phyloP scores from a whole-genome alignment of 2,329 filamentous ascomycete species.

The Xylaria sp. region DNA sequence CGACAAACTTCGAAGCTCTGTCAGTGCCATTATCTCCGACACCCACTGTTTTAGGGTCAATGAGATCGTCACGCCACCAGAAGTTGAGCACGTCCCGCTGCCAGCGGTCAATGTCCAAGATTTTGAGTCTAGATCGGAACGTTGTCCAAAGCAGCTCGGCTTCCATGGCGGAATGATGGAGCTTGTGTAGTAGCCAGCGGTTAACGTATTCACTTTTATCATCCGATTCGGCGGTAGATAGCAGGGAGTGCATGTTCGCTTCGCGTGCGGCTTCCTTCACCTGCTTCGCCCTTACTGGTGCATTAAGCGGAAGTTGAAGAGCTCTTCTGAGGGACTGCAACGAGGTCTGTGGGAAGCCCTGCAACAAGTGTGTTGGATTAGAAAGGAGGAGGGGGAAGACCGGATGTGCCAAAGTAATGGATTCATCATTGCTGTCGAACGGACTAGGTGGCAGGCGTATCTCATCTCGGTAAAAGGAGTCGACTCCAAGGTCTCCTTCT shows the following conservation, averaged over 20 bases:
- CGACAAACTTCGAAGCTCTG: constrained; percentile 36
- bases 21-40: constrained; percentile 37
- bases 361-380: constrained; percentile 58
- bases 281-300: constrained; percentile 49
- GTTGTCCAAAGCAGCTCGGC: constrained; percentile 55
- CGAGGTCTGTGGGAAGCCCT: constrained; percentile 53
- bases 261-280: constrained; percentile 59
- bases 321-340: constrained; percentile 54
- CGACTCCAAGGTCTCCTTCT: constrained; percentile 55
- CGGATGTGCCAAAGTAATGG: constrained; percentile 51
- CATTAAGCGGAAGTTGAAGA: constrained; percentile 50
- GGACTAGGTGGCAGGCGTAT: constrained; percentile 52
- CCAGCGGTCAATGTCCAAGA: constrained; percentile 53
- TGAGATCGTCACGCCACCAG: constrained; percentile 53
- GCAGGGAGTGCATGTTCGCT: constrained; percentile 57
- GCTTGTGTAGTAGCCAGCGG: constrained; percentile 63
- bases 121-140: constrained; percentile 47
- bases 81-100: constrained; percentile 54
- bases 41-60: constrained; percentile 36
- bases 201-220: constrained; percentile 60
- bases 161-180: constrained; percentile 59
- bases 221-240: constrained; percentile 48
- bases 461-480: constrained; percentile 54
- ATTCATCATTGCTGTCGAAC: constrained; percentile 37
- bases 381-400: constrained; percentile 59